phyloP scores from a whole-genome alignment of 2,329 filamentous ascomycete species.

The Epichloe coenophiala region DNA sequence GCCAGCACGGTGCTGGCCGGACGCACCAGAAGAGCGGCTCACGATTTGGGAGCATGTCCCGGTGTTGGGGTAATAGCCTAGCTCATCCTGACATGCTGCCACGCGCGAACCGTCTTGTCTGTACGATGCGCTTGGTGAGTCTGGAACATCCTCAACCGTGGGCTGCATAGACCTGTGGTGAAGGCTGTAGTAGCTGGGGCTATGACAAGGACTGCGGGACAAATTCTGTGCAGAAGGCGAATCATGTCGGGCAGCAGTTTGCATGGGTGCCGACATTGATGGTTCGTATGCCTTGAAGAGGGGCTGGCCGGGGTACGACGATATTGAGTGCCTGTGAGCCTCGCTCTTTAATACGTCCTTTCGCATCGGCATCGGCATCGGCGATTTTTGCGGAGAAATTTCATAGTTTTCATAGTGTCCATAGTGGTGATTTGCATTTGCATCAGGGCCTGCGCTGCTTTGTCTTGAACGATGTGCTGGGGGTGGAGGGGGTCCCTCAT shows the following conservation, averaged over 20 bases:
- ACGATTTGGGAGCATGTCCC: slow-evolving; percentile 33
- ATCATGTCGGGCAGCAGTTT: slow-evolving; percentile 18
- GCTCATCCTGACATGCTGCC: slow-evolving; percentile 20
- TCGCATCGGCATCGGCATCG: slow-evolving; percentile 43
- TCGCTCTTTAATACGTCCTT: slow-evolving; percentile 45
- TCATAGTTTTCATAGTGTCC: slow-evolving; percentile 34
- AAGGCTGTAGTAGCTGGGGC: slow-evolving; percentile 29
- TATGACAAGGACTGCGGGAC: slow-evolving; percentile 36
- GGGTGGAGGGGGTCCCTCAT: slow-evolving; percentile 40
- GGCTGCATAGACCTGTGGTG: slow-evolving; percentile 43
- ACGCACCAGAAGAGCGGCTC: slow-evolving; percentile 17
- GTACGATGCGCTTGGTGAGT: slow-evolving; percentile 27
- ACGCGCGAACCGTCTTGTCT: slow-evolving; percentile 12
- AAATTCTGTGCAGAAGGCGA: slow-evolving; percentile 30
- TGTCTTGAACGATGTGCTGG: slow-evolving; percentile 39
- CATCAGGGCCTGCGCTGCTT: slow-evolving; percentile 30
- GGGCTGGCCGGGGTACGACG: slow-evolving; percentile 39
- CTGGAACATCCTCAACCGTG: slow-evolving; percentile 51
- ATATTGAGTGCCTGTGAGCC: slow-evolving; percentile 38
- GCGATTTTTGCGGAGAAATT: slow-evolving; percentile 25
- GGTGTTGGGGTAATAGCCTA: slow-evolving; percentile 24
- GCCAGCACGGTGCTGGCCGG: slow-evolving; percentile 14
- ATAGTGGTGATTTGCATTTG: slow-evolving; percentile 23
- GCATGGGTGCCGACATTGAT: slow-evolving; percentile 24
- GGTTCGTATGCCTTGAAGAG: slow-evolving; percentile 39